Percentiles rank a stretch among this genome's conserved stretches.
These are phyloP conservation scores for Ceratocystis cacaofunesta DNA, from an alignment of 2,329 filamentous ascomycete genomes.

Conservation along the genomic window DNA sequence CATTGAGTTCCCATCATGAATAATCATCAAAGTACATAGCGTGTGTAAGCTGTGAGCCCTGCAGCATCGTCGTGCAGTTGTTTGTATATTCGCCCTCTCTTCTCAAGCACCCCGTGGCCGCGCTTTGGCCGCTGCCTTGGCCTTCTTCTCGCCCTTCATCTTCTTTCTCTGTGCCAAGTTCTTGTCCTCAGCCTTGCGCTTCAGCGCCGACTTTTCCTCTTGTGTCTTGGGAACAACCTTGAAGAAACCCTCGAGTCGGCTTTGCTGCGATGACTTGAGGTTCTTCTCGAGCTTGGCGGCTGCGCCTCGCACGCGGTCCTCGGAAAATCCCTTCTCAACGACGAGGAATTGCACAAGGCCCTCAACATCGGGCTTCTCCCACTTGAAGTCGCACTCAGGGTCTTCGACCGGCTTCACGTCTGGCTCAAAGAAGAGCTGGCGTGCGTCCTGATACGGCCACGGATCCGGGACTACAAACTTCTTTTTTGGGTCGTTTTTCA, in stretches of 20 bases:
- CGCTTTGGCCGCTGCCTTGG: constrained; percentile 79
- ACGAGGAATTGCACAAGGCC: constrained; percentile 83
- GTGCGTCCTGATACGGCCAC: constrained; percentile 88
- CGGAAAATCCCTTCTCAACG: constrained; percentile 89
- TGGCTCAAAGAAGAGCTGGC: constrained; percentile 79
- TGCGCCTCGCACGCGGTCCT: constrained; percentile 74
- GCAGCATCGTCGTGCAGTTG: neutral
- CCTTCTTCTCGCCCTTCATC: constrained; percentile 84
- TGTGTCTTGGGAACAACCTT: constrained; percentile 82
- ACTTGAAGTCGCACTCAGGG: constrained; percentile 89
- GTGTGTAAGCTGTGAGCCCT: neutral
- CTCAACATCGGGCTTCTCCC: constrained; percentile 85
- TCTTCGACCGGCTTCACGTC: constrained; percentile 75
- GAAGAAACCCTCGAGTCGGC: constrained; percentile 90
- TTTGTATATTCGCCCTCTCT: neutral
- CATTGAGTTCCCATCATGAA: neutral
- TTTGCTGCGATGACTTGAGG: constrained; percentile 79
- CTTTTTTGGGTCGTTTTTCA: constrained; percentile 59
- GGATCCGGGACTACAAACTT: constrained; percentile 86
- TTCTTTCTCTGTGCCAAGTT: constrained; percentile 89
- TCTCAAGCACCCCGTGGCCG: constrained; percentile 57
- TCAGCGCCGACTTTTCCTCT: constrained; percentile 67
- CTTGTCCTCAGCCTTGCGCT: constrained; percentile 89
- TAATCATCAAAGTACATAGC: neutral
- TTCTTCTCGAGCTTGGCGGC: constrained; percentile 75